Evolutionary conservation across 192 early-diverging fungal species (phyloP).

Genomic region (Backusella sp.): DNA sequence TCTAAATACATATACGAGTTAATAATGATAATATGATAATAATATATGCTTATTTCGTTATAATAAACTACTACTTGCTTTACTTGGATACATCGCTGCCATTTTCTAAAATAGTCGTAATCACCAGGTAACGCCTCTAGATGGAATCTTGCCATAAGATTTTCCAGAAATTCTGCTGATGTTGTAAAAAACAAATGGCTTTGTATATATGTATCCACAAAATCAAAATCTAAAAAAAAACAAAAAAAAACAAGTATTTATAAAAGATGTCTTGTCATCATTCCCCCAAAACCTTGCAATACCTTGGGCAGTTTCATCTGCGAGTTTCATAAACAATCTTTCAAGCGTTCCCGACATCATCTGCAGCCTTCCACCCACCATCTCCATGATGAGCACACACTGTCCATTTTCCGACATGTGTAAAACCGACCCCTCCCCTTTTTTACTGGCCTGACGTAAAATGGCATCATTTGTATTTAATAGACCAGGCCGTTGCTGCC

Average conservation of each 20-base stretch:
- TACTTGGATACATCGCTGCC: conserved; percentile 48
- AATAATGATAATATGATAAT: not conserved
- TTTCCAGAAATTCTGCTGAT: conserved; percentile 52
- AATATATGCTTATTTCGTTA: not conserved
- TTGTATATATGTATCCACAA: conserved; percentile 62
- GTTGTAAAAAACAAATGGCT: conserved; percentile 63
- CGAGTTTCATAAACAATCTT: conserved; percentile 59
- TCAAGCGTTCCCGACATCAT: conserved; percentile 63
- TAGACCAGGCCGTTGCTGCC: not conserved
- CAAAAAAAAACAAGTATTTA: not conserved
- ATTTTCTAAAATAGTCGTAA: conserved; percentile 46
- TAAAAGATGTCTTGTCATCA: not conserved
- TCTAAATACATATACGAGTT: conserved; percentile 23
- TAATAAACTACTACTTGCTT: conserved; percentile 42
- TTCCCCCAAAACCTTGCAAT: not conserved
- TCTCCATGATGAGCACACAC: conserved; percentile 62
- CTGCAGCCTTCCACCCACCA: conserved; percentile 45
- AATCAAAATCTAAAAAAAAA: conserved; percentile 55
- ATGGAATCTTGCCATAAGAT: conserved; percentile 59
- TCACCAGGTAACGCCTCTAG: conserved; percentile 46
- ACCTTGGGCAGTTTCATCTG: conserved; percentile 65
- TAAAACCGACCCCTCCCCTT: conserved; percentile 27
- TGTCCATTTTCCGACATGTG: conserved; percentile 52
- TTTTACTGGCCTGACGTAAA: not conserved
- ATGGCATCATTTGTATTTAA: conserved; percentile 4